Evolutionary conservation across 129 eudicot genomes (phyloP).

Genomic region (Tanacetum coccineum): DNA sequence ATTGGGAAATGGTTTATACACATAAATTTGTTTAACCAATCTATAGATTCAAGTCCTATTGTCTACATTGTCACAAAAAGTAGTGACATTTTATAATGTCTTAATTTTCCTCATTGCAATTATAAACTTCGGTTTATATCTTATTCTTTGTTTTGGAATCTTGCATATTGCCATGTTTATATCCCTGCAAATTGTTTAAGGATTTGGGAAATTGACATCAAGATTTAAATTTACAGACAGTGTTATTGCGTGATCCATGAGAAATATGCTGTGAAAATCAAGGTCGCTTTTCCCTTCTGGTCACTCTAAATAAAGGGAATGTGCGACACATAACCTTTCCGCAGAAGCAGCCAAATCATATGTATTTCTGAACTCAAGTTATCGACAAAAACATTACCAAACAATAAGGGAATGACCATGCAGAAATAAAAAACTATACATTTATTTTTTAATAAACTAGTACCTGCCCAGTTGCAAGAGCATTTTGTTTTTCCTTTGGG

Average conservation of each 20-base stretch:
- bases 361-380: slow-evolving; percentile 60
- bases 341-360: slow-evolving; percentile 70
- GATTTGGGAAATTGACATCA: background rate
- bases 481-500: slow-evolving; percentile 72
- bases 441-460: background rate
- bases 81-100: too few relatives aligned
- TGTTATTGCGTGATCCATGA: slow-evolving; percentile 91
- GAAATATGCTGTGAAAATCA: slow-evolving; percentile 83
- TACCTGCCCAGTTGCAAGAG: slow-evolving; percentile 88
- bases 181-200: too few relatives aligned
- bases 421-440: background rate
- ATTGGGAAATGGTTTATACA: too few relatives aligned
- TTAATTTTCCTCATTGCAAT: too few relatives aligned
- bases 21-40: too few relatives aligned
- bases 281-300: slow-evolving; percentile 94
- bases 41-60: too few relatives aligned
- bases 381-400: too few relatives aligned
- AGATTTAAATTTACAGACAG: slow-evolving; percentile 39
- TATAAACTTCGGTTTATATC: too few relatives aligned
- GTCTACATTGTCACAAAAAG: too few relatives aligned
- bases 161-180: too few relatives aligned
- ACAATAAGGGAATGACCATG: background rate
- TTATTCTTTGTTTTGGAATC: too few relatives aligned
- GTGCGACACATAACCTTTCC: slow-evolving; percentile 75
- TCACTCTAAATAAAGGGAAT: slow-evolving; percentile 67